A percentile compares a stretch with the other conserved stretches of the same genome.
These are phyloP conservation scores for Cercospora brassicicola DNA, from an alignment of 2,329 filamentous ascomycete species.

Conservation along the genomic window DNA sequence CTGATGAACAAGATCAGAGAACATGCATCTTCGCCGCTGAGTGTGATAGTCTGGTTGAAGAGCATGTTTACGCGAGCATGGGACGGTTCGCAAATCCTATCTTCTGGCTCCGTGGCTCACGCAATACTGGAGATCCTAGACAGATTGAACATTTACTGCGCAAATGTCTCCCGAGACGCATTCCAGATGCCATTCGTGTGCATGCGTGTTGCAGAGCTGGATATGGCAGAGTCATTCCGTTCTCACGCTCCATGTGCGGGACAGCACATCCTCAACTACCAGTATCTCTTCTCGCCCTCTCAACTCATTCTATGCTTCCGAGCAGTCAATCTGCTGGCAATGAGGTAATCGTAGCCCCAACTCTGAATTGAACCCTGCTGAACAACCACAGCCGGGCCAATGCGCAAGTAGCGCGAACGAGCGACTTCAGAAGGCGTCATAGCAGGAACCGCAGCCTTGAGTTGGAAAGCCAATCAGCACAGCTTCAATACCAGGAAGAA, in stretches of 20 bases:
- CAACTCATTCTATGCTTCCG: conserved; percentile 81
- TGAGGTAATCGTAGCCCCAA: conserved; percentile 54
- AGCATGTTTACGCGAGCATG: conserved; percentile 21
- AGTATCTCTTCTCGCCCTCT: conserved; percentile 73
- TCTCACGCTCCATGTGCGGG: not conserved
- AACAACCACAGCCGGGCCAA: not conserved
- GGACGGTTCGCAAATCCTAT: conserved; percentile 14
- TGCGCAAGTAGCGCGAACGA: not conserved
- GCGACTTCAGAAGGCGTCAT: conserved; percentile 8
- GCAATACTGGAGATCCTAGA: conserved; percentile 20
- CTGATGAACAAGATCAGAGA: not conserved
- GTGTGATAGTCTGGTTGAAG: conserved; percentile 25
- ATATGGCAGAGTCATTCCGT: conserved; percentile 13
- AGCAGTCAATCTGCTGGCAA: conserved; percentile 79
- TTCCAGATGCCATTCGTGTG: conserved; percentile 22
- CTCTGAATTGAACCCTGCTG: not conserved
- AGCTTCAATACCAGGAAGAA: conserved; percentile 40
- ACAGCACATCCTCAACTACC: conserved; percentile 73
- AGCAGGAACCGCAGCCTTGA: not conserved
- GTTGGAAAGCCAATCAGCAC: conserved; percentile 21
- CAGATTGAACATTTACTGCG: not conserved
- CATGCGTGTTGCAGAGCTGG: conserved; percentile 8
- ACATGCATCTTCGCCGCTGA: not conserved
- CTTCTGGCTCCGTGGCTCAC: conserved; percentile 7
- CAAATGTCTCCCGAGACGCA: not conserved